Conservation (phyloP, 1,284 basidiomycete genomes). For the Puccinia horiana region DNA sequence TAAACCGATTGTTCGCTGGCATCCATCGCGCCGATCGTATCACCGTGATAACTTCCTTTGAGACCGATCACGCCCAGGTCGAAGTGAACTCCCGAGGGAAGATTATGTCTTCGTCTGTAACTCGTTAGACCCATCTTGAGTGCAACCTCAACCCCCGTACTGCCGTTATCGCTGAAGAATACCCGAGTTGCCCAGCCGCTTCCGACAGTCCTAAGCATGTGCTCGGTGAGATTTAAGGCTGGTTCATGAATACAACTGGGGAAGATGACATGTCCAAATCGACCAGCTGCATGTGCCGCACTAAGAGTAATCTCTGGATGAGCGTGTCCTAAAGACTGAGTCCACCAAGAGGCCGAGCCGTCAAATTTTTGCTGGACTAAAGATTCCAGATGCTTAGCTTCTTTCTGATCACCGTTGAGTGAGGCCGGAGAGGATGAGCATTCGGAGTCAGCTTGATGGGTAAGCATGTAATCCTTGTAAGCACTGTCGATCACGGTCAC, state of each 20-base stretch:
- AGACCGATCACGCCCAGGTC: constrained; percentile 80
- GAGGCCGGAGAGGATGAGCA: constrained; percentile 52
- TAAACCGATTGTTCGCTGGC: constrained; percentile 84
- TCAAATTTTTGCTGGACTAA: constrained; percentile 64
- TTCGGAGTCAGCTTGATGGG: constrained; percentile 55
- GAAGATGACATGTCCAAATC: constrained; percentile 96
- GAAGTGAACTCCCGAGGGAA: constrained; percentile 61
- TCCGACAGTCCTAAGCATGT: constrained; percentile 64
- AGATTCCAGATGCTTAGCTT: constrained; percentile 63
- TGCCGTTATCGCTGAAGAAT: constrained; percentile 92
- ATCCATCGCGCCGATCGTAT: constrained; percentile 97
- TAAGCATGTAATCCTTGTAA: constrained; percentile 75
- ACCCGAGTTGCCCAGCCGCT: constrained; percentile 89
- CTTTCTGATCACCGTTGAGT: constrained; percentile 61
- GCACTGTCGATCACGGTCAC: constrained; percentile 92
- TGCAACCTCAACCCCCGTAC: constrained; percentile 92
- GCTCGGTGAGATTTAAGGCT: constrained; percentile 75
- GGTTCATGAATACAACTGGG: constrained; percentile 83
- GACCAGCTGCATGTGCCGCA: constrained; percentile 82
- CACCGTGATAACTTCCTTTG: constrained; percentile 93
- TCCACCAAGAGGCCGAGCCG: constrained; percentile 97
- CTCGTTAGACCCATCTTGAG: constrained; percentile 93
- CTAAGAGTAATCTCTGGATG: constrained; percentile 76
- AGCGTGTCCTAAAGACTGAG: constrained; percentile 85
- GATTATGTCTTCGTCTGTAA: constrained; percentile 64